These are phyloP conservation scores for Dunaliella primolecta DNA, from an alignment of 139 green algal genomes.

Conservation along the genomic window DNA sequence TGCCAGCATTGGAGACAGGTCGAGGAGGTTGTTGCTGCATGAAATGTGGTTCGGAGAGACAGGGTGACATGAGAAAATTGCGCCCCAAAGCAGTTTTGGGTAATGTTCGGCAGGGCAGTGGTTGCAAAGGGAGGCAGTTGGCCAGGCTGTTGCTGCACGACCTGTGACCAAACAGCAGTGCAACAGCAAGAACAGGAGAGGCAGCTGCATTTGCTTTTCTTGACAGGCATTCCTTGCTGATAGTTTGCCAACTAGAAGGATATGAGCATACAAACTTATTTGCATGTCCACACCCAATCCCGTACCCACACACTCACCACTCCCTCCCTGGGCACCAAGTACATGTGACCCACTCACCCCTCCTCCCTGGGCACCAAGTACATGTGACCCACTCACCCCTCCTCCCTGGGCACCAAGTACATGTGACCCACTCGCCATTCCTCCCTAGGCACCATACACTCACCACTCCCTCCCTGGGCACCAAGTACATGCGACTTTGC, in stretches of 20 bases:
- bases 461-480: conserved; percentile 16
- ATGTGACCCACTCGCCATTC: conserved; percentile 16
- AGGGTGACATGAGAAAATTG: too few relatives aligned
- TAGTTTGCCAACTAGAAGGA: too few relatives aligned
- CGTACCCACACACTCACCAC: not conserved
- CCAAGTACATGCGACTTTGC: conserved; percentile 27
- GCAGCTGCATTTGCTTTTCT: too few relatives aligned
- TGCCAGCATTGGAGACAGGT: conserved; percentile 28
- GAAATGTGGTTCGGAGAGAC: too few relatives aligned
- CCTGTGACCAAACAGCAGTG: too few relatives aligned
- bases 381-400: conserved; percentile 18
- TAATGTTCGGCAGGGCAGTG: too few relatives aligned
- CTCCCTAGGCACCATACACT: conserved; percentile 12
- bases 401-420: conserved; percentile 26
- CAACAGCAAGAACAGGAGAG: too few relatives aligned
- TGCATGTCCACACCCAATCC: too few relatives aligned
- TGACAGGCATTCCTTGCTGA: too few relatives aligned
- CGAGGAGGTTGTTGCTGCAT: not conserved
- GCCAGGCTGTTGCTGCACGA: too few relatives aligned
- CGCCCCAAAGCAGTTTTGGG: not conserved
- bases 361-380: conserved; percentile 25
- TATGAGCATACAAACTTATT: too few relatives aligned
- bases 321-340: conserved; percentile 23
- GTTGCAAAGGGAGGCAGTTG: too few relatives aligned
- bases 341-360: conserved; percentile 20